Evolutionary conservation across 1,139 yeast species (phyloP).

Genomic region (Meyerozyma sp.): DNA sequence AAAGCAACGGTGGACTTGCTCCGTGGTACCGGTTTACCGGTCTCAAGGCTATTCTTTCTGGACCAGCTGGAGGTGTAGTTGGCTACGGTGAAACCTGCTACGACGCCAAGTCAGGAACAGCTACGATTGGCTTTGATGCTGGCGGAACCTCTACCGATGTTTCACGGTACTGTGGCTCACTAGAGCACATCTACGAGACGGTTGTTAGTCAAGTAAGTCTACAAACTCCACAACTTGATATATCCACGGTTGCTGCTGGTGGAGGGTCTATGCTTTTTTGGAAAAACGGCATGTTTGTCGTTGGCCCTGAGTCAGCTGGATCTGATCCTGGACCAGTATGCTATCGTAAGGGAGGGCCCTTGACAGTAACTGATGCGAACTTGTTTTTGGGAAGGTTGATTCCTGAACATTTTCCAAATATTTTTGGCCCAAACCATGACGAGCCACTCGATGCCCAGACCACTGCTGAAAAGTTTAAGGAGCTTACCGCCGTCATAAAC

Average conservation of each 20-base stretch:
- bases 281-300: conserved; percentile 43
- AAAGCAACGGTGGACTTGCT: conserved; percentile 45
- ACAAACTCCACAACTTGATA: conserved; percentile 43
- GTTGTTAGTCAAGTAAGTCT: conserved; percentile 39
- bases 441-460: conserved; percentile 31
- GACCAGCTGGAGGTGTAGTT: conserved; percentile 51
- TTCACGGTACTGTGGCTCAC: conserved; percentile 32
- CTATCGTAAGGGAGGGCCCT: conserved; percentile 43
- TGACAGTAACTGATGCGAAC: conserved; percentile 44
- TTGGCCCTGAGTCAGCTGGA: conserved; percentile 46
- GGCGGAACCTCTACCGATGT: conserved; percentile 49
- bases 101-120: conserved; percentile 25
- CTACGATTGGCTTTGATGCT: conserved; percentile 45
- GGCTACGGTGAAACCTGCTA: conserved; percentile 43
- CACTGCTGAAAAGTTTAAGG: conserved; percentile 23
- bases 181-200: conserved; percentile 41
- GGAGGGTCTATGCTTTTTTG: conserved; percentile 44
- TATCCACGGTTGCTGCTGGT: conserved; percentile 46
- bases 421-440: conserved; percentile 41
- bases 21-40: conserved; percentile 47
- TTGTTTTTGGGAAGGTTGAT: conserved; percentile 35
- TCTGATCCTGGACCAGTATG: conserved; percentile 47
- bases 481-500: conserved; percentile 30
- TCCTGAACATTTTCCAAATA: conserved; percentile 38
- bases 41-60: conserved; percentile 41